These are phyloP conservation scores for Penstemon eatonii DNA, from an alignment of 257 asterid species.

Conservation along the genomic window DNA sequence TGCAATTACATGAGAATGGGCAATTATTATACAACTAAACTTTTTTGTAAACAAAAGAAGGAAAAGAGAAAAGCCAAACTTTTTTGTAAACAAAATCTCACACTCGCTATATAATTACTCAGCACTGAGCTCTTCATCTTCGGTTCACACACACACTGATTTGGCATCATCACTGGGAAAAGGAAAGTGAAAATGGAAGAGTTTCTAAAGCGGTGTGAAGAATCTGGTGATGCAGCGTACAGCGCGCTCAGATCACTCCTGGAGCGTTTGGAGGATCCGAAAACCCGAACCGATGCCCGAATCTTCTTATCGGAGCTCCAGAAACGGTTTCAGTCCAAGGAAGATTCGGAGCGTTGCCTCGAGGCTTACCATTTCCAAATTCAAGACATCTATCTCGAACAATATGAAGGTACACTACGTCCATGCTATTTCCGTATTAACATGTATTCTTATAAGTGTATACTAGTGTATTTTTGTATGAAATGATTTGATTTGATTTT, in stretches of 20 bases:
- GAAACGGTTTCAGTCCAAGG: slow-evolving; percentile 54
- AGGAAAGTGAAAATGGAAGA: slow-evolving; percentile 49
- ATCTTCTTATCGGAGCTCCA: slow-evolving; percentile 81
- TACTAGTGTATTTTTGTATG: neutral
- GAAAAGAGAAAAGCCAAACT: too few relatives aligned
- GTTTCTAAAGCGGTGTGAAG: slow-evolving; percentile 66
- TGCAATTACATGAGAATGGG: too few relatives aligned
- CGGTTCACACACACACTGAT: slow-evolving; percentile 6
- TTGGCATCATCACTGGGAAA: neutral
- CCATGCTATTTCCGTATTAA: slow-evolving; percentile 1
- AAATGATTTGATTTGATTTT: slow-evolving; percentile 10
- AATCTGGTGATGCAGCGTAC: slow-evolving; percentile 94
- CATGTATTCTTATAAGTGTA: slow-evolving; percentile 1
- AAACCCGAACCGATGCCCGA: slow-evolving; percentile 76
- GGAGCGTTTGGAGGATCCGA: slow-evolving; percentile 85
- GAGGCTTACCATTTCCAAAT: slow-evolving; percentile 76
- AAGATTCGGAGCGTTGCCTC: slow-evolving; percentile 66
- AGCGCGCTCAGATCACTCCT: slow-evolving; percentile 77
- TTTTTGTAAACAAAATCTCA: too few relatives aligned
- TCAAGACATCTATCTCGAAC: slow-evolving; percentile 74
- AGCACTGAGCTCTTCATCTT: too few relatives aligned
- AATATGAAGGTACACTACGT: slow-evolving; percentile 58
- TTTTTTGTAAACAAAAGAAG: too few relatives aligned
- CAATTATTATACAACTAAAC: too few relatives aligned
- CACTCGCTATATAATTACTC: too few relatives aligned